Evolutionary conservation across 345 rosid species (phyloP).

Genomic region (Triadica sebifera): DNA sequence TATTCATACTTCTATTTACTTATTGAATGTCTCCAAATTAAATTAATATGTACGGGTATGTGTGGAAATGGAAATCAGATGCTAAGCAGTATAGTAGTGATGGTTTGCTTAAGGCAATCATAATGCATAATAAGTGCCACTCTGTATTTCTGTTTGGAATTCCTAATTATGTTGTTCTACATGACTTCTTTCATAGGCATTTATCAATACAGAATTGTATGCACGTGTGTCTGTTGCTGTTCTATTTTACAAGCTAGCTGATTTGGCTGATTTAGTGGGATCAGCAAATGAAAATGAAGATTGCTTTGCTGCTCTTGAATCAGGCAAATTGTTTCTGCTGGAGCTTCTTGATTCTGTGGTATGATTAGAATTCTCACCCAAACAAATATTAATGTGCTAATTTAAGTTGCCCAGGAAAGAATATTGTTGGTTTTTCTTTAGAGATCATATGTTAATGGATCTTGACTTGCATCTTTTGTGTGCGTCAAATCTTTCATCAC

Average conservation of each 20-base stretch:
- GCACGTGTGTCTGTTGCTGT: slow-evolving; percentile 92
- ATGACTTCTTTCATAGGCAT: slow-evolving; percentile 46
- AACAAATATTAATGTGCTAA: not conserved
- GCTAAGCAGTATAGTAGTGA: not conserved
- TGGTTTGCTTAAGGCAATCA: not conserved
- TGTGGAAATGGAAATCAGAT: slow-evolving; percentile 1
- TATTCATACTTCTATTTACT: not conserved
- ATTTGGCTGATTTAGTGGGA: slow-evolving; percentile 47
- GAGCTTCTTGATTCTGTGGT: slow-evolving; percentile 92
- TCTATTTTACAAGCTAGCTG: slow-evolving; percentile 67
- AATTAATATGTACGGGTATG: not conserved
- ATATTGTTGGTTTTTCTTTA: not conserved
- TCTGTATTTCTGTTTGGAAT: not conserved
- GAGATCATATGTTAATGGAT: not conserved
- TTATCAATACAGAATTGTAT: slow-evolving; percentile 87
- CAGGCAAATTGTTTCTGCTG: slow-evolving; percentile 77
- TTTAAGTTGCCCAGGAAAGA: not conserved
- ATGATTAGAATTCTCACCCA: slow-evolving; percentile 17
- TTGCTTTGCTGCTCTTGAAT: slow-evolving; percentile 51
- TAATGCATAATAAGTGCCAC: not conserved
- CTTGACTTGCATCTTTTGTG: not conserved
- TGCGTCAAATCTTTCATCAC: not conserved
- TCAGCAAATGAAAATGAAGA: slow-evolving; percentile 46
- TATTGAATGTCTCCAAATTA: not conserved
- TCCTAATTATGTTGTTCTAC: slow-evolving; percentile 5